Evolutionary conservation across 257 asterid species (phyloP), one percentile per base, ranked within the genome.

Genomic region (Solanum chiquidenum): DNA sequence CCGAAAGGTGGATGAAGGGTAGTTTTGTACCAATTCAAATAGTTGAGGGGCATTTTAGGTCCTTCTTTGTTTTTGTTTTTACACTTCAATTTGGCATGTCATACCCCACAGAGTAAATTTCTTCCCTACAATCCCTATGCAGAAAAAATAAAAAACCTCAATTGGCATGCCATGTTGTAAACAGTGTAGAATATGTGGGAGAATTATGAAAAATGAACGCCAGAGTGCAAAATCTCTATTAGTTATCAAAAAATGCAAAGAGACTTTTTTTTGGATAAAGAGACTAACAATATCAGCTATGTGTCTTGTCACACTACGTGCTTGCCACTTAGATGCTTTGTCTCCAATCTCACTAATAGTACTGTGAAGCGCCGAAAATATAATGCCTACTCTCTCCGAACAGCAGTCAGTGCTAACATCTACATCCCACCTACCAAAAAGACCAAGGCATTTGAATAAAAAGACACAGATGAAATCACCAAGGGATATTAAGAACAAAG

Each of bases 281-380:
- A 46, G 91, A 88, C 97, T 94, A 91, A 96, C 99, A 38, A 97
- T 95, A 77, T 92, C 89, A 84, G 93, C 92, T 88, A 97, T 89
- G 86, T 95, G 96, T 89, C 87, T 86, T 18, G 90, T 95, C 88
- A 93, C 93, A 49, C 37, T 71, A 44, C 95, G 96, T 74, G 84
- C 94, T 90, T 96, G 99, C 90, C 87, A 89, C 79, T 75, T 71
- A 86, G 86, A 88, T 52, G 92, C 96, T 90, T 90, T 93, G 72
- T 91, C 93, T 77, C 93, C 97, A 82, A 97, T 92, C 92, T 94
- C 95, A 83, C 88, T 75, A 84, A 95, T 93, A 34, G 98, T 92
- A 89, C 90, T 62, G 86, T 84, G 92, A 21, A 95, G 95, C 5
- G 98, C 96, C 71, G 96, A 92, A 94, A 91, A 95, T 85, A 96